Evolutionary conservation across 768 basidiomycete genomes (phyloP).

Genomic region (Psilocybe sp.): DNA sequence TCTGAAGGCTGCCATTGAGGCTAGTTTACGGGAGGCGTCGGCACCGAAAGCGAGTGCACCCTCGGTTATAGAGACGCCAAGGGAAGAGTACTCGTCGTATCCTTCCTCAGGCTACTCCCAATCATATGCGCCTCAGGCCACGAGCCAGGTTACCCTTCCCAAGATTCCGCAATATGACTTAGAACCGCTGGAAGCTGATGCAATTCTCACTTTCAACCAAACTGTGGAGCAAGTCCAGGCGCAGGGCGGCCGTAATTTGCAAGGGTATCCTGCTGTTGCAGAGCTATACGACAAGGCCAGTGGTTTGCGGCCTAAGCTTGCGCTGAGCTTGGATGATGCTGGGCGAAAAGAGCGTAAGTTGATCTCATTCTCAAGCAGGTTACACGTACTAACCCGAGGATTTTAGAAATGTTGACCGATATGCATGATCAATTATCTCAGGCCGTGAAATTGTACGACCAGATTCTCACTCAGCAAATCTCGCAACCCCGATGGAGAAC

Average conservation of each 20-base stretch:
- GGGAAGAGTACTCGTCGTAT: slow-evolving; percentile 37
- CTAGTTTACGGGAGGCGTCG: slow-evolving; percentile 82
- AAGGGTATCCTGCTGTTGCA: slow-evolving; percentile 79
- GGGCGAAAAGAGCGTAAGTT: slow-evolving; percentile 76
- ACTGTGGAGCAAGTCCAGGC: slow-evolving; percentile 82
- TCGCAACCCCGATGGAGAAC: slow-evolving; percentile 66
- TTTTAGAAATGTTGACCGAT: slow-evolving; percentile 77
- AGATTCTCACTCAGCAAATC: slow-evolving; percentile 80
- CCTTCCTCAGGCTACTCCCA: slow-evolving; percentile 41
- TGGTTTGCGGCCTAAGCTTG: slow-evolving; percentile 75
- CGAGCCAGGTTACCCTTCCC: slow-evolving; percentile 42
- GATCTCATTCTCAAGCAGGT: background rate
- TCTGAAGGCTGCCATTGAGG: slow-evolving; percentile 90
- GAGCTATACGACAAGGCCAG: slow-evolving; percentile 85
- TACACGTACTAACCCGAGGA: slow-evolving; percentile 3
- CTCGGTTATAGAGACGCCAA: slow-evolving; percentile 50
- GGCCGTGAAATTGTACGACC: slow-evolving; percentile 90
- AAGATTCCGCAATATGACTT: slow-evolving; percentile 79
- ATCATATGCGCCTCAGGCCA: slow-evolving; percentile 37
- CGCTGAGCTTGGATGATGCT: slow-evolving; percentile 80
- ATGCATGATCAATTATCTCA: slow-evolving; percentile 95
- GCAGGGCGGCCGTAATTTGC: slow-evolving; percentile 74
- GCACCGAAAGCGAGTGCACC: slow-evolving; percentile 82
- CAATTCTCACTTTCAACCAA: slow-evolving; percentile 87
- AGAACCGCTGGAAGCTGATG: slow-evolving; percentile 76